Conservation (phyloP, 352 stramenopile genomes). For the Phytophthora pistaciae region DNA sequence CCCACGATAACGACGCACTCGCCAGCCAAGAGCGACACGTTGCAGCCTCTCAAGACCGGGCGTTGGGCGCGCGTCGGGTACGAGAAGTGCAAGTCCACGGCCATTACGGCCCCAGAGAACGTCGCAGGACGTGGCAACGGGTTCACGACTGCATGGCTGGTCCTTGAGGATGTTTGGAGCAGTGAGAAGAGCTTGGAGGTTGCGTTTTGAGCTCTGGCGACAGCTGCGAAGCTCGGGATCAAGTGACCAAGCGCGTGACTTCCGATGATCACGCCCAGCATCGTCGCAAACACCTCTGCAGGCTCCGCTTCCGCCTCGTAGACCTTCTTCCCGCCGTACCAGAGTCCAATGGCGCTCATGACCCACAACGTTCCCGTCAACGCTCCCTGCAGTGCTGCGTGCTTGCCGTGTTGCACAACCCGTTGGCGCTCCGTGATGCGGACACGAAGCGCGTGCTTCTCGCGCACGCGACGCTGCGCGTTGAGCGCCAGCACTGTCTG, state of each 20-base stretch:
- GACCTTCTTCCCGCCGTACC: slow-evolving; percentile 36
- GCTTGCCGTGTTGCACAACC: slow-evolving; percentile 13
- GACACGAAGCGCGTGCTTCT: slow-evolving; percentile 33
- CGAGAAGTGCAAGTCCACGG: slow-evolving; percentile 32
- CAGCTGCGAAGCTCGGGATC: slow-evolving; percentile 17
- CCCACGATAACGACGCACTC: slow-evolving; percentile 59
- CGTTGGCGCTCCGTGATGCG: slow-evolving; percentile 18
- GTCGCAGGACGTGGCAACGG: slow-evolving; percentile 16
- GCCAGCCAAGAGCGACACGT: slow-evolving; percentile 41
- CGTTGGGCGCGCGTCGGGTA: slow-evolving; percentile 24
- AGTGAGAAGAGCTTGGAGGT: slow-evolving; percentile 30
- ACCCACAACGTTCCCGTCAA: slow-evolving; percentile 35
- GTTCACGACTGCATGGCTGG: slow-evolving; percentile 8
- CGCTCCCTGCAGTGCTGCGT: slow-evolving; percentile 13
- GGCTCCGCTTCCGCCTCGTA: slow-evolving; percentile 29
- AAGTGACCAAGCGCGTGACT: slow-evolving; percentile 35
- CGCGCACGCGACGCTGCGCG: slow-evolving; percentile 30
- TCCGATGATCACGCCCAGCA: slow-evolving; percentile 30
- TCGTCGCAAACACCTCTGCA: slow-evolving; percentile 23
- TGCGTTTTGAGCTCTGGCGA: slow-evolving; percentile 8
- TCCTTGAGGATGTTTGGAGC: slow-evolving; percentile 15
- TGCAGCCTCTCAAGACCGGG: slow-evolving; percentile 39
- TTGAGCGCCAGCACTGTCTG: slow-evolving; percentile 41
- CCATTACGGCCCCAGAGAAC: slow-evolving; percentile 21
- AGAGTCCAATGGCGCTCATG: slow-evolving; percentile 36